Evolutionary conservation across 106 monocot genomes (phyloP).

Genomic region (Allium cepa): DNA sequence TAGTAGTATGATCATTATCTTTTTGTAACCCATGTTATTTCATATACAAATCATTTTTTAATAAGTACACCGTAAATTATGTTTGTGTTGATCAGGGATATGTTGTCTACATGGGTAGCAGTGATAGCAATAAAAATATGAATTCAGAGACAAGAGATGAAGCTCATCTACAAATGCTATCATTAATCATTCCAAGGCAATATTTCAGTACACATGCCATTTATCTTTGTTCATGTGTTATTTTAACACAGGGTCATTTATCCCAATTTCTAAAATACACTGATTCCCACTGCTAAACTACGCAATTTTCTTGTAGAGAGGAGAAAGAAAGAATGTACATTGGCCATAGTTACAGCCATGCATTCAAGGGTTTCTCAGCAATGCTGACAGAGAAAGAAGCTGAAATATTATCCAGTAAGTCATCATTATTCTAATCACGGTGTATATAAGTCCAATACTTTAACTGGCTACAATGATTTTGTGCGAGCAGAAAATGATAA

Average conservation of each 20-base stretch:
- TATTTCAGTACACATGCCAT: neutral
- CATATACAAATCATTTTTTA: neutral
- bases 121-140: conserved; percentile 10
- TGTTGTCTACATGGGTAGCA: conserved; percentile 83
- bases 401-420: conserved; percentile 45
- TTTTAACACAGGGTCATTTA: no score
- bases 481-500: conserved; percentile 35
- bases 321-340: conserved; percentile 63
- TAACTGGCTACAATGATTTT: conserved; percentile 1
- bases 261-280: no score
- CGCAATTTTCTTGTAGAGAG: conserved; percentile 26
- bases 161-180: conserved; percentile 59
- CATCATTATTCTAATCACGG: neutral
- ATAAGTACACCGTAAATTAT: neutral
- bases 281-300: neutral
- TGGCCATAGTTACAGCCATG: conserved; percentile 69
- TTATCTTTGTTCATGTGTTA: no score
- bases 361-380: conserved; percentile 86
- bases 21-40: neutral
- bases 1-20: neutral
- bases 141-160: conserved; percentile 21
- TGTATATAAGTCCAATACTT: neutral
- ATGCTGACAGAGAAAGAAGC: conserved; percentile 82
- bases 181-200: conserved; percentile 66
- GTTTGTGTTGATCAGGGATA: conserved; percentile 34